phyloP scores from a whole-genome alignment of 768 basidiomycete genomes.

The Psilocybe cyanescens region DNA sequence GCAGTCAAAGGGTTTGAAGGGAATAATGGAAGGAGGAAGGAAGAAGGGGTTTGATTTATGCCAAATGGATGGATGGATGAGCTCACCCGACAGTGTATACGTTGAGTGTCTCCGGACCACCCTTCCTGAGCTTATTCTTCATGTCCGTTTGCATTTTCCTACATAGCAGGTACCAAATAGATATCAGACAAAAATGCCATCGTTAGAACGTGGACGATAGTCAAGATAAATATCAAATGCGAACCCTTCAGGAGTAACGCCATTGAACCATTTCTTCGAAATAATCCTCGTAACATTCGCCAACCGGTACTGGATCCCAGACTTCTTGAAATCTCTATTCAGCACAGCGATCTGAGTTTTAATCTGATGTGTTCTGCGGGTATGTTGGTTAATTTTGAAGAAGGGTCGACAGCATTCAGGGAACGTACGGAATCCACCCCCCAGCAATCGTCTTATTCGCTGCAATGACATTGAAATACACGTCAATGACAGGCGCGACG shows the following conservation, averaged over 20 bases:
- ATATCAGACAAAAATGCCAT: not conserved
- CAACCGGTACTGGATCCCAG: slow-evolving; percentile 40
- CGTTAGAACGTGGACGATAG: not conserved
- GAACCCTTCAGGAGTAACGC: slow-evolving; percentile 15
- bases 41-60: too few species aligned
- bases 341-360: slow-evolving; percentile 39
- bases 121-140: slow-evolving; percentile 20
- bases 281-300: slow-evolving; percentile 34
- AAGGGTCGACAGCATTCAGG: not conserved
- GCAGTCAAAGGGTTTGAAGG: not conserved
- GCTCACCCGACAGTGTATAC: slow-evolving; percentile 25
- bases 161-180: not conserved
- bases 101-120: slow-evolving; percentile 19
- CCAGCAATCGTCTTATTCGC: slow-evolving; percentile 30
- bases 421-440: slow-evolving; percentile 41
- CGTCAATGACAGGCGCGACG: slow-evolving; percentile 20
- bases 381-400: too few species aligned
- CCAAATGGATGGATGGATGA: too few species aligned
- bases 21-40: too few species aligned
- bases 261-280: slow-evolving; percentile 42
- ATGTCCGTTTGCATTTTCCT: slow-evolving; percentile 14
- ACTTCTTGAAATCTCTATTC: slow-evolving; percentile 37
- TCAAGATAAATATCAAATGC: not conserved
- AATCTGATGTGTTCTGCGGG: slow-evolving; percentile 32
- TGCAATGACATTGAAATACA: slow-evolving; percentile 31